Evolutionary conservation across 768 basidiomycete species (phyloP).

Genomic region (Boletellus ananiceps): DNA sequence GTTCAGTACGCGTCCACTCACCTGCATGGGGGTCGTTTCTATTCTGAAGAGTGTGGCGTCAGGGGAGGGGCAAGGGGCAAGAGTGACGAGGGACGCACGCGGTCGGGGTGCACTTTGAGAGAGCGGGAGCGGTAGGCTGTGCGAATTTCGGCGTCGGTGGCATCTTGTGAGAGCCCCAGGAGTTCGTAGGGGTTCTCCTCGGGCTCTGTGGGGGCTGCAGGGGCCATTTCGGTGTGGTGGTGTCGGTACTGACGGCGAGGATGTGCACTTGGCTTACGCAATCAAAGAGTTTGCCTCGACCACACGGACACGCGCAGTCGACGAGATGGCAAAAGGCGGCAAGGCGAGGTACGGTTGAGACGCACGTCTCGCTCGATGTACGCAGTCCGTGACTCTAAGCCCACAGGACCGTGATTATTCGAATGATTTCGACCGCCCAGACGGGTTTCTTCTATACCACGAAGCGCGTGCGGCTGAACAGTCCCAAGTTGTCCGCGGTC

Average conservation of each 20-base stretch:
- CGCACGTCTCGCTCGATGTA: neutral
- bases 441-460: slow-evolving; percentile 92
- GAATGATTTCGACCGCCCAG: slow-evolving; percentile 86
- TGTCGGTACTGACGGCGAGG: neutral
- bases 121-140: slow-evolving; percentile 77
- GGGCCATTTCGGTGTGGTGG: slow-evolving; percentile 17
- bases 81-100: slow-evolving; percentile 44
- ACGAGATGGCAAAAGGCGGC: slow-evolving; percentile 52
- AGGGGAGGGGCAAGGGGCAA: slow-evolving; percentile 7
- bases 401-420: slow-evolving; percentile 74
- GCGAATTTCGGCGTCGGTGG: slow-evolving; percentile 73
- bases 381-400: neutral
- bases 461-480: slow-evolving; percentile 58
- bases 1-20: slow-evolving; percentile 15
- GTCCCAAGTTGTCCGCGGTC: slow-evolving; percentile 80
- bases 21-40: slow-evolving; percentile 78
- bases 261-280: slow-evolving; percentile 5
- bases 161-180: slow-evolving; percentile 53
- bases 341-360: slow-evolving; percentile 48
- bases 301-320: neutral
- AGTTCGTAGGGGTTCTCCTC: slow-evolving; percentile 74
- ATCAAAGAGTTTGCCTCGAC: slow-evolving; percentile 7
- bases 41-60: slow-evolving; percentile 43
- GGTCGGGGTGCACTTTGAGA: slow-evolving; percentile 83
- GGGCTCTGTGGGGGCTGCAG: slow-evolving; percentile 38